Conservation (phyloP, 2,329 filamentous ascomycete genomes). For the Penicillium sp. region DNA sequence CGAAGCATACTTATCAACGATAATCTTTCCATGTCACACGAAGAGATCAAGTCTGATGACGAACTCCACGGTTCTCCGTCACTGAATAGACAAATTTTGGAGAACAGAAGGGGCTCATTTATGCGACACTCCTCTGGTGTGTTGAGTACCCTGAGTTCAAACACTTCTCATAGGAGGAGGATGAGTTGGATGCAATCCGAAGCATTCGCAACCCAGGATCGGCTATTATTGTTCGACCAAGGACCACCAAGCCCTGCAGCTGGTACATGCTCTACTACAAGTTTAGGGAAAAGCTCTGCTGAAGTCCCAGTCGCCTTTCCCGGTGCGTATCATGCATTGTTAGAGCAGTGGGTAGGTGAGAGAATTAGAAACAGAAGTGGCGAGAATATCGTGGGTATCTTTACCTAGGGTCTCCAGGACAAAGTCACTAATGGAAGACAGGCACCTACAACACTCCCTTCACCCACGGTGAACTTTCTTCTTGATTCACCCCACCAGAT, state of each 20-base stretch:
- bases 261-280: not conserved
- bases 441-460: not conserved
- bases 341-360: slow-evolving; percentile 14
- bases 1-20: too few relatives aligned
- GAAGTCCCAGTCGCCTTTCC: slow-evolving; percentile 21
- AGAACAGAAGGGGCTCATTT: not conserved
- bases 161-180: not conserved
- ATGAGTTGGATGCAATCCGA: not conserved
- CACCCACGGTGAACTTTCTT: not conserved
- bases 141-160: slow-evolving; percentile 5
- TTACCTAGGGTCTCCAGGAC: not conserved
- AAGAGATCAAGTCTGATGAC: not conserved
- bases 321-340: slow-evolving; percentile 16
- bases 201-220: slow-evolving; percentile 6
- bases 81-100: not conserved
- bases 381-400: not conserved
- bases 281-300: slow-evolving; percentile 9
- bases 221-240: not conserved
- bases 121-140: not conserved
- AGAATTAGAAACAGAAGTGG: not conserved
- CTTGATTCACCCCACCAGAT: not conserved
- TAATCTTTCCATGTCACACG: not conserved
- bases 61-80: not conserved
- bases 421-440: not conserved
- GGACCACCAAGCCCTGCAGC: not conserved